Percentiles rank a stretch among this genome's conserved stretches.
Evolutionary conservation across 805 yeast species (phyloP).

Genomic region (Barnettozyma sucrosica): DNA sequence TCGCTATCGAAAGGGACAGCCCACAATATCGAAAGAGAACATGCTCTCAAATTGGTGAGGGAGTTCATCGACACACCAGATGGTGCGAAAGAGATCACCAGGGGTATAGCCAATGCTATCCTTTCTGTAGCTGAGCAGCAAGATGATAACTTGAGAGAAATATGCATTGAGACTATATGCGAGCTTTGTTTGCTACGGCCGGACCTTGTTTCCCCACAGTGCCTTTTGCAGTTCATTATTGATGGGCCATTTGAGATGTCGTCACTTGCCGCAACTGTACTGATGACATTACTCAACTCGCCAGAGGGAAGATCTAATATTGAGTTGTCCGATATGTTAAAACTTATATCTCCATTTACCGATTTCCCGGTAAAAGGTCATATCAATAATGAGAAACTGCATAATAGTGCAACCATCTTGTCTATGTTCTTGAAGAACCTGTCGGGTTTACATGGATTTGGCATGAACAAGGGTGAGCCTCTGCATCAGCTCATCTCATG

Average conservation of each 20-base stretch:
- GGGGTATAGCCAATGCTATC: conserved; percentile 63
- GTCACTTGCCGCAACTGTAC: conserved; percentile 37
- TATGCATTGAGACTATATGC: conserved; percentile 48
- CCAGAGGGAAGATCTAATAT: conserved; percentile 49
- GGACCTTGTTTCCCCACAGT: conserved; percentile 33
- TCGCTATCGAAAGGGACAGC: conserved; percentile 56
- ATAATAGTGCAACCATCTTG: conserved; percentile 54
- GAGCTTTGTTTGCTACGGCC: conserved; percentile 45
- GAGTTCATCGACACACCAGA: conserved; percentile 47
- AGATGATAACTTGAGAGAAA: conserved; percentile 43
- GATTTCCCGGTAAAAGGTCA: conserved; percentile 48
- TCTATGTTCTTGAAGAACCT: conserved; percentile 60
- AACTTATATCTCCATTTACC: conserved; percentile 65
- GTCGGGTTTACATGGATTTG: conserved; percentile 68
- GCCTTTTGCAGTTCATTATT: conserved; percentile 39
- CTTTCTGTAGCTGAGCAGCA: conserved; percentile 54
- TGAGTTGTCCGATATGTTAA: conserved; percentile 54
- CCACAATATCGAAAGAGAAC: conserved; percentile 59
- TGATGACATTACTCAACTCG: conserved; percentile 51
- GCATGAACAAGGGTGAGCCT: conserved; percentile 49
- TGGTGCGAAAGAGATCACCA: conserved; percentile 48
- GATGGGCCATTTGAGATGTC: conserved; percentile 50
- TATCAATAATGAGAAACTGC: conserved; percentile 47
- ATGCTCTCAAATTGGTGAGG: conserved; percentile 69
- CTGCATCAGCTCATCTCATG: conserved; percentile 55